A percentile compares a stretch with the other conserved stretches of the same genome.
phyloP scores from a whole-genome alignment of 225 moss, liverwort and hornwort species.

The Ulota crispa region DNA sequence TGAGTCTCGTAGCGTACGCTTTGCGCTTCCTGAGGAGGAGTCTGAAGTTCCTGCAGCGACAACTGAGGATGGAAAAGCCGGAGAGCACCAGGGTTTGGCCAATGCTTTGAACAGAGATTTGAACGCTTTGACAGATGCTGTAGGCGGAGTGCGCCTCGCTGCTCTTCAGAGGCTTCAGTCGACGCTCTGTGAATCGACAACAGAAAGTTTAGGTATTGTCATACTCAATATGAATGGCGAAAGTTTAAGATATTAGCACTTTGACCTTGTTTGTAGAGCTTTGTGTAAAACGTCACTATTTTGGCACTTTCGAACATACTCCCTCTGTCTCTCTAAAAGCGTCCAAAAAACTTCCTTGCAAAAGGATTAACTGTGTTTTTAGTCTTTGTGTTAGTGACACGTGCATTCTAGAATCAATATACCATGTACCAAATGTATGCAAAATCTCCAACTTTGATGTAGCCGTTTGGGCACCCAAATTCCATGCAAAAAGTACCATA shows the following conservation, averaged over 20 bases:
- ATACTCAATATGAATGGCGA: neutral
- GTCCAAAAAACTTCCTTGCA: no score
- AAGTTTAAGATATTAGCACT: neutral
- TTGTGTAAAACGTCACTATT: neutral
- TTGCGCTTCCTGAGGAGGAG: constrained; percentile 40
- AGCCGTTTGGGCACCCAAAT: no score
- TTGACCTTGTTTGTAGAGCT: neutral
- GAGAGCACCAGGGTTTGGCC: constrained; percentile 33
- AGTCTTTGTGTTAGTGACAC: no score
- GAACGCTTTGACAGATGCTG: constrained; percentile 63
- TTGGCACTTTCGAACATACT: neutral
- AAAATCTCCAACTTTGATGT: no score
- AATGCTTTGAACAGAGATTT: constrained; percentile 64
- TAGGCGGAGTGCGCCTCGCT: constrained; percentile 52
- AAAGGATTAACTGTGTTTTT: no score
- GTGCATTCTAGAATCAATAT: no score
- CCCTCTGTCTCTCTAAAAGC: no score
- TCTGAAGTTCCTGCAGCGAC: neutral
- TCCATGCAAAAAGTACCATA: no score
- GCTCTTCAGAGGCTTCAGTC: constrained; percentile 69
- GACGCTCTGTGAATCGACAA: constrained; percentile 47
- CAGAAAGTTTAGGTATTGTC: neutral
- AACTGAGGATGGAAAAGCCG: neutral
- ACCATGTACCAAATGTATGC: no score
- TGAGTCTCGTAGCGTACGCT: constrained; percentile 30